These are phyloP conservation scores for Clavispora santaluciae DNA, from an alignment of 805 yeast species.

Conservation along the genomic window DNA sequence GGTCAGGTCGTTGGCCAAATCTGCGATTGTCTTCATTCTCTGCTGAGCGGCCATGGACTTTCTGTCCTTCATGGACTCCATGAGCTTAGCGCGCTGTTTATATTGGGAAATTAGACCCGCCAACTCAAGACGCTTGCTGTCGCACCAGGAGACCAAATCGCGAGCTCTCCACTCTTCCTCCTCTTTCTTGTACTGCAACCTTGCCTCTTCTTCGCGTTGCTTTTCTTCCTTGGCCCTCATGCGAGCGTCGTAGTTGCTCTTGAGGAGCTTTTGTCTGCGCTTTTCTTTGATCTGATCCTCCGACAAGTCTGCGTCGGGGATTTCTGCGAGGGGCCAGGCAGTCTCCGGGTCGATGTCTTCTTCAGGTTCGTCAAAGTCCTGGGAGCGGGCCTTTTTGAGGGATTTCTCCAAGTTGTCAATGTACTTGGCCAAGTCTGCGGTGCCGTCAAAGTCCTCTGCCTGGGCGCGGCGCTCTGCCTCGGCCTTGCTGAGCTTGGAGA, in stretches of 20 bases:
- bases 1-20: conserved; percentile 69
- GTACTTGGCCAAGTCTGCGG: conserved; percentile 65
- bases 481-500: conserved; percentile 47
- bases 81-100: conserved; percentile 64
- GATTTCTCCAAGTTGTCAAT: conserved; percentile 60
- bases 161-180: conserved; percentile 75
- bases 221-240: conserved; percentile 77
- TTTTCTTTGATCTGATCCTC: conserved; percentile 84
- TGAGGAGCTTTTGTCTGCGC: conserved; percentile 73
- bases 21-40: conserved; percentile 87
- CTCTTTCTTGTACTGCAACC: conserved; percentile 54
- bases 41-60: conserved; percentile 89
- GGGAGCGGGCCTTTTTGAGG: conserved; percentile 60
- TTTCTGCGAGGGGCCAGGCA: conserved; percentile 65
- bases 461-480: conserved; percentile 52
- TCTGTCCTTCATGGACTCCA: conserved; percentile 77
- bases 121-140: conserved; percentile 59
- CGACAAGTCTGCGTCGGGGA: conserved; percentile 77
- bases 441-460: conserved; percentile 74
- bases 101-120: conserved; percentile 53
- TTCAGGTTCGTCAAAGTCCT: conserved; percentile 49
- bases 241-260: conserved; percentile 87
- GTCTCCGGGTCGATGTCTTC: conserved; percentile 46
- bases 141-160: conserved; percentile 78
- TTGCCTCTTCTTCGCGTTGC: conserved; percentile 54